phyloP scores from a whole-genome alignment of 2,329 filamentous ascomycete genomes.

The Davidsoniella eucalypti region DNA sequence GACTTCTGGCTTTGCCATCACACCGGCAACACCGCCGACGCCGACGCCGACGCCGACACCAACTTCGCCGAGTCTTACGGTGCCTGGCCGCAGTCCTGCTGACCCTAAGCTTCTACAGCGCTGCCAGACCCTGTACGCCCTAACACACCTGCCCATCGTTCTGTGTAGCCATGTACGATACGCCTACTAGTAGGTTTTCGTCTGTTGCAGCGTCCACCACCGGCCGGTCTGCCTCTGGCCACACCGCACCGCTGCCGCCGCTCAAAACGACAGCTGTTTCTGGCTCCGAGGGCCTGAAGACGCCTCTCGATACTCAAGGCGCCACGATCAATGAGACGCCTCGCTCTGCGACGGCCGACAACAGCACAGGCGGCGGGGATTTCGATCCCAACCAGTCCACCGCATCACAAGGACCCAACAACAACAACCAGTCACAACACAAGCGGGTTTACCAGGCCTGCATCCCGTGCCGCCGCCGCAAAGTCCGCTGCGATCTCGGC shows the following conservation, averaged over 20 bases:
- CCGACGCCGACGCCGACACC: no score
- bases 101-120: neutral
- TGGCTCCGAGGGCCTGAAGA: no score
- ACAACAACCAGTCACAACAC: slow-evolving; percentile 24
- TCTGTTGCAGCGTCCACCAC: slow-evolving; percentile 10
- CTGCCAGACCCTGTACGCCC: neutral
- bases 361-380: neutral
- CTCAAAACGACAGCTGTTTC: neutral
- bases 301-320: neutral
- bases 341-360: neutral
- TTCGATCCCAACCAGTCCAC: slow-evolving; percentile 3
- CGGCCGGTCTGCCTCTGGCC: slow-evolving; percentile 1
- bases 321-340: neutral
- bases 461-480: slow-evolving; percentile 44
- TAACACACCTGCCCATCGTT: neutral
- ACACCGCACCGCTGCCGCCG: neutral
- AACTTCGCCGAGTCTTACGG: no score
- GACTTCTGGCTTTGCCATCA: neutral
- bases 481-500: slow-evolving; percentile 46
- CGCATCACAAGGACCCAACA: neutral
- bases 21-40: neutral
- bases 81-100: no score
- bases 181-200: neutral
- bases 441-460: slow-evolving; percentile 49
- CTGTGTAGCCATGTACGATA: slow-evolving; percentile 5